phyloP scores from a whole-genome alignment of 1,284 basidiomycete species.

The Pseudozyma flocculosa region DNA sequence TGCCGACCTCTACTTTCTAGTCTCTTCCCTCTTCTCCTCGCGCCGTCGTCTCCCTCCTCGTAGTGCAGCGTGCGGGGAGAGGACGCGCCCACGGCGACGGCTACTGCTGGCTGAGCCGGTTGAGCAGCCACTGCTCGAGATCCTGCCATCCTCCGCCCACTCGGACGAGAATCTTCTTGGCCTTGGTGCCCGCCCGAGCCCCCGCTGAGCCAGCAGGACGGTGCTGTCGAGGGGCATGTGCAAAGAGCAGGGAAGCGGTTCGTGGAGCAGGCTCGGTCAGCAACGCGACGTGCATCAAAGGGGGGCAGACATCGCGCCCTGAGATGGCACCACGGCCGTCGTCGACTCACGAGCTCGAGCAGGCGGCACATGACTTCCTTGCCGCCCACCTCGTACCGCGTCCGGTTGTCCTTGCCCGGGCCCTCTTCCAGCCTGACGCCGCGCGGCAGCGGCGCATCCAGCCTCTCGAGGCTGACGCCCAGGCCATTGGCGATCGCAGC shows the following conservation, averaged over 20 bases:
- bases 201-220: conserved; percentile 37
- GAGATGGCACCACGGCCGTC: no score
- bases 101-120: conserved; percentile 11
- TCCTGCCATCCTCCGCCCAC: conserved; percentile 74
- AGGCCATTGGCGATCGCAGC: conserved; percentile 73
- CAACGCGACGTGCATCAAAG: no score
- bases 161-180: conserved; percentile 49
- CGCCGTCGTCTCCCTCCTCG: no score
- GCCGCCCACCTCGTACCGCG: conserved; percentile 71
- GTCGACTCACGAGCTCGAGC: conserved; percentile 66
- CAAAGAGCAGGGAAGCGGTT: conserved; percentile 59
- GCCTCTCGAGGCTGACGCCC: conserved; percentile 71
- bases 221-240: no score
- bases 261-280: no score
- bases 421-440: conserved; percentile 63
- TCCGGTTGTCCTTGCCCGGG: conserved; percentile 75
- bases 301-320: no score
- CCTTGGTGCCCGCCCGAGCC: conserved; percentile 36
- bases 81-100: no score
- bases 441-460: conserved; percentile 70
- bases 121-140: conserved; percentile 70
- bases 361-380: conserved; percentile 74
- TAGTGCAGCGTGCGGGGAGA: no score
- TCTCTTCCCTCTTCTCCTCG: no score
- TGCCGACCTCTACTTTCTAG: no score